Base-by-base conservation (phyloP, 2,329 filamentous ascomycete genomes). In the Penicillium thymicola region DNA sequence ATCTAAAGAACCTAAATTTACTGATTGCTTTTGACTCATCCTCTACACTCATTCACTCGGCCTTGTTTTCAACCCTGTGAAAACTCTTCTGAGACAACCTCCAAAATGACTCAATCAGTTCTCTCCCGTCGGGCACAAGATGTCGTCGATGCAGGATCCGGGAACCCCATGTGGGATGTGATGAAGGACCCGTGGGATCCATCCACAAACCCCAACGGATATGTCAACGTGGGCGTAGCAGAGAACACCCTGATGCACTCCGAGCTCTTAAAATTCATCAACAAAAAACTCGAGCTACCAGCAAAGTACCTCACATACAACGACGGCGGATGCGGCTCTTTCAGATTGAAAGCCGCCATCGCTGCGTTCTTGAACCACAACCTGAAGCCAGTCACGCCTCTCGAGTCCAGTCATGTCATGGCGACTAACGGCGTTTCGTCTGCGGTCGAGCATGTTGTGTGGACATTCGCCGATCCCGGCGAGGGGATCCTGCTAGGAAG, bases 231-330 rank as follows among this genome's bases (percentile, higher is more conserved):
- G 0, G 81, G 80, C 1, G 71, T 83, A 1, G 81, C 81, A 6
- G 81, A 83, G 65, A 83, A 83, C 62, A 67, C 69, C 0, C 73
- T 83, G 41, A 81, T 83, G 80, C 80, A 82, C 54, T 63, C 74
- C 18, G 63, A 71, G 3, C 71, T 83, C 3, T 65, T 74, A 2
- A 62, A 75, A 21, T 78, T 78, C 78, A 49, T 71, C 30, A 76
- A 79, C 61, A 60, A 63, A 2, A 75, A 76, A 43, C 61, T 78
- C 7, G 63, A 73, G 2, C 48, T 75, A 1, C 66, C 68, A 0
- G 59, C 63, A 16, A 62, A 66, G 42, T 69, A 66, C 21, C 68
- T 76, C 42, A 75, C 73, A 13, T 76, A 76, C 57, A 72, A 74
- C n/a, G 70, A 75, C 14, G 73, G 73, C 3, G 65, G 65, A 1